Percentiles rank a stretch among this genome's conserved stretches.
Evolutionary conservation across 106 monocot genomes (phyloP).

Genomic region (Triglochin maritima): DNA sequence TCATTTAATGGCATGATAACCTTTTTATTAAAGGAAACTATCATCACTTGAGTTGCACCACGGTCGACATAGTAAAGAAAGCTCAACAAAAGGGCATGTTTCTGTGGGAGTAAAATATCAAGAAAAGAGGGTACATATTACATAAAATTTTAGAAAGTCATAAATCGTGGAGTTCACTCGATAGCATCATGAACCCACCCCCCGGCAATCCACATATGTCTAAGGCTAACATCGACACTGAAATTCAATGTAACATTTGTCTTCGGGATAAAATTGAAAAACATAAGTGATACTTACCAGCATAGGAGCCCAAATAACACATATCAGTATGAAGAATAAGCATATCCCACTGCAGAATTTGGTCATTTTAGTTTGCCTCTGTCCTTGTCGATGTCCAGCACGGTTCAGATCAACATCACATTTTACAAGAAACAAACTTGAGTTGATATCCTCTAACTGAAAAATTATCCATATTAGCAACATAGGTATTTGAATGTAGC

Average conservation of each 20-base stretch:
- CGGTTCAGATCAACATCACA: conserved; percentile 88
- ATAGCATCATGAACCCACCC: too few relatives aligned
- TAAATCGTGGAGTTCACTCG: too few relatives aligned
- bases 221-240: too few relatives aligned
- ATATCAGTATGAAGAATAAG: conserved; percentile 82
- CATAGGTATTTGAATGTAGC: not conserved
- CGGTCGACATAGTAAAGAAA: too few relatives aligned
- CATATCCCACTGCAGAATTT: conserved; percentile 95
- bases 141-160: not conserved
- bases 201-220: too few relatives aligned
- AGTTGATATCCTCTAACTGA: conserved; percentile 93
- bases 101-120: too few relatives aligned
- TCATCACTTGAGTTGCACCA: too few relatives aligned
- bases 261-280: not conserved
- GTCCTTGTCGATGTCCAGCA: conserved; percentile 60
- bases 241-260: too few relatives aligned
- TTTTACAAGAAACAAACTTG: conserved; percentile 95
- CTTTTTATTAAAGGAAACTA: too few relatives aligned
- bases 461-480: conserved; percentile 4
- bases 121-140: not conserved
- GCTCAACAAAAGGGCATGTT: too few relatives aligned
- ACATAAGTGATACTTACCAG: conserved; percentile 32
- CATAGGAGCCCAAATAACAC: conserved; percentile 99
- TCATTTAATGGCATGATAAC: too few relatives aligned
- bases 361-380: conserved; percentile 80